phyloP scores from a whole-genome alignment of 176 grass and related monocot genomes.

The Dendrocalamus sinicus region DNA sequence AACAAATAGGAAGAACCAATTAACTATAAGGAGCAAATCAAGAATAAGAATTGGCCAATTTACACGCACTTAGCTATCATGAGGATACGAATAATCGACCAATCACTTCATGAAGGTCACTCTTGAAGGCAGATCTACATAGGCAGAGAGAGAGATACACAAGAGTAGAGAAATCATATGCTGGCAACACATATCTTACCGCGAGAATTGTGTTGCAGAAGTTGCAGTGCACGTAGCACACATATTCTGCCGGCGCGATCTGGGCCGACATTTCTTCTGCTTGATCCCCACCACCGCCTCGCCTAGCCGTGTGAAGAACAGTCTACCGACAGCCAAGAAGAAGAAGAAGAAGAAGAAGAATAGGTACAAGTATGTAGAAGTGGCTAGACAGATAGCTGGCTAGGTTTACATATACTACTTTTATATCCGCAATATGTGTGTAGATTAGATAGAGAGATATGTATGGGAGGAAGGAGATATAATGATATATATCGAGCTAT shows the following conservation, averaged over 20 bases:
- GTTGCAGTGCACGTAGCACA: conserved; percentile 95
- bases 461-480: conserved; percentile 55
- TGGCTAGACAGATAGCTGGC: background rate
- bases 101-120: conserved; percentile 21
- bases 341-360: conserved; percentile 28
- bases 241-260: conserved; percentile 61
- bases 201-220: conserved; percentile 91
- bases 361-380: conserved; percentile 6
- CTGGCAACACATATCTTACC: conserved; percentile 56
- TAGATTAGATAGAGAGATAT: conserved; percentile 10
- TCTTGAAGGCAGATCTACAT: conserved; percentile 31
- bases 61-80: background rate
- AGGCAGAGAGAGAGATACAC: background rate
- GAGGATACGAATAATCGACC: background rate
- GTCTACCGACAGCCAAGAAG: conserved; percentile 30
- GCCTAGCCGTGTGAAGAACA: conserved; percentile 29
- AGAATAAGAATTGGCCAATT: conserved; percentile 5
- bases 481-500: conserved; percentile 64
- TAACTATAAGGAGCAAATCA: background rate
- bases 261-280: conserved; percentile 62
- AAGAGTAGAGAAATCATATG: conserved; percentile 36
- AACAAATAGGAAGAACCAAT: background rate
- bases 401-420: conserved; percentile 48
- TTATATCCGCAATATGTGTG: conserved; percentile 40
- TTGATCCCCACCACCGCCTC: conserved; percentile 2